These are phyloP conservation scores for Pleurotus cornucopiae DNA, from an alignment of 768 basidiomycete genomes.

Conservation along the genomic window DNA sequence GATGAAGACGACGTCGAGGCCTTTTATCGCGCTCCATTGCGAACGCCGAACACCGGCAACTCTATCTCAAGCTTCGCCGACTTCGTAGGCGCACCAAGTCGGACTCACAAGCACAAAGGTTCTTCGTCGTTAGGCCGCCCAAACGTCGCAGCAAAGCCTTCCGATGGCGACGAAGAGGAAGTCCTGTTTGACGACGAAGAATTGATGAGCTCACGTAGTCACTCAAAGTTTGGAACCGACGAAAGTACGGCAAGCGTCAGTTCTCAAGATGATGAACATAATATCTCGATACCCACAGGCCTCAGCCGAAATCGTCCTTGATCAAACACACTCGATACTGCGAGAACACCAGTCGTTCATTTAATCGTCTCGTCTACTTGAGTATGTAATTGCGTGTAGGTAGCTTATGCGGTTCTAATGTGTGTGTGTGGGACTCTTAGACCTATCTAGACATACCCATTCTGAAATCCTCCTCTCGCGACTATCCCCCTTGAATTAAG, in stretches of 20 bases:
- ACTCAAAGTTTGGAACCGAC: slow-evolving; percentile 42
- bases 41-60: slow-evolving; percentile 33
- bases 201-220: slow-evolving; percentile 32
- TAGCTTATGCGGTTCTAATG: not conserved
- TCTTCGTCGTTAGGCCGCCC: not conserved
- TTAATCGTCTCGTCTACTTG: not conserved
- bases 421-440: not conserved
- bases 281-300: slow-evolving; percentile 1
- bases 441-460: too few species aligned
- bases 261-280: slow-evolving; percentile 28
- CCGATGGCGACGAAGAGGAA: slow-evolving; percentile 40
- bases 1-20: slow-evolving; percentile 65
- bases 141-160: not conserved
- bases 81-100: slow-evolving; percentile 54
- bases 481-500: too few species aligned
- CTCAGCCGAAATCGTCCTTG: not conserved
- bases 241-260: slow-evolving; percentile 29
- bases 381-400: not conserved
- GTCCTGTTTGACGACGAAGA: slow-evolving; percentile 65
- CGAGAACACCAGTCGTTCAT: not conserved
- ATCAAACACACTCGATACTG: not conserved
- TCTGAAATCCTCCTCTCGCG: too few species aligned
- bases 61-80: slow-evolving; percentile 58
- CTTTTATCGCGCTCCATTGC: slow-evolving; percentile 63
- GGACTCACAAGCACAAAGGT: slow-evolving; percentile 15